Conservation (phyloP, 495 filamentous ascomycete species). For the Viridothelium virens region DNA sequence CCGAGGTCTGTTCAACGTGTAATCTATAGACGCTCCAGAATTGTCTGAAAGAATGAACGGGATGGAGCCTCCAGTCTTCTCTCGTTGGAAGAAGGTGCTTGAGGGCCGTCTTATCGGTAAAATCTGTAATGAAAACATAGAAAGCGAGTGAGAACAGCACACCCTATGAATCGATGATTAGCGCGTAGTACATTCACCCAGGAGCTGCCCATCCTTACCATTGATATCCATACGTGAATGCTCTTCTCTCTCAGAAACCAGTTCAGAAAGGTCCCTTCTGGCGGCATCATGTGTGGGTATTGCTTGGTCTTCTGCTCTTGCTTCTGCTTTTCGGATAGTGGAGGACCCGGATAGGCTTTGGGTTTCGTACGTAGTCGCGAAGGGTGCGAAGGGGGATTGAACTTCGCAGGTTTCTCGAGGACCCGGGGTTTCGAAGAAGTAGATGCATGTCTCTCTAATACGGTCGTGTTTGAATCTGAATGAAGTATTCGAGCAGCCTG, state of each 20-base stretch:
- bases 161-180: slow-evolving; percentile 39
- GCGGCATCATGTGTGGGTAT: slow-evolving; percentile 77
- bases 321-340: slow-evolving; percentile 46
- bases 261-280: slow-evolving; percentile 62
- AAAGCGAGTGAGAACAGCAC: slow-evolving; percentile 59
- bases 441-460: neutral
- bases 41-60: slow-evolving; percentile 49
- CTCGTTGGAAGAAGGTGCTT: slow-evolving; percentile 60
- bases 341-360: slow-evolving; percentile 57
- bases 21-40: slow-evolving; percentile 61
- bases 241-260: slow-evolving; percentile 64
- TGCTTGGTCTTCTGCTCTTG: slow-evolving; percentile 53
- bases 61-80: slow-evolving; percentile 53
- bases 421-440: slow-evolving; percentile 46
- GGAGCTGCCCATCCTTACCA: slow-evolving; percentile 46
- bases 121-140: slow-evolving; percentile 61
- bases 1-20: slow-evolving; percentile 56
- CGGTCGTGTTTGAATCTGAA: neutral
- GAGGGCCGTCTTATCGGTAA: slow-evolving; percentile 62
- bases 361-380: slow-evolving; percentile 45
- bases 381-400: slow-evolving; percentile 78
- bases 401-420: slow-evolving; percentile 71
- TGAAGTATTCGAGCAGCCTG: neutral
- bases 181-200: slow-evolving; percentile 9
- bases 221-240: slow-evolving; percentile 70